Percentiles rank a stretch among this genome's conserved stretches.
These are phyloP conservation scores for Stereocaulon alpinum DNA, from an alignment of 495 filamentous ascomycete genomes.

Conservation along the genomic window DNA sequence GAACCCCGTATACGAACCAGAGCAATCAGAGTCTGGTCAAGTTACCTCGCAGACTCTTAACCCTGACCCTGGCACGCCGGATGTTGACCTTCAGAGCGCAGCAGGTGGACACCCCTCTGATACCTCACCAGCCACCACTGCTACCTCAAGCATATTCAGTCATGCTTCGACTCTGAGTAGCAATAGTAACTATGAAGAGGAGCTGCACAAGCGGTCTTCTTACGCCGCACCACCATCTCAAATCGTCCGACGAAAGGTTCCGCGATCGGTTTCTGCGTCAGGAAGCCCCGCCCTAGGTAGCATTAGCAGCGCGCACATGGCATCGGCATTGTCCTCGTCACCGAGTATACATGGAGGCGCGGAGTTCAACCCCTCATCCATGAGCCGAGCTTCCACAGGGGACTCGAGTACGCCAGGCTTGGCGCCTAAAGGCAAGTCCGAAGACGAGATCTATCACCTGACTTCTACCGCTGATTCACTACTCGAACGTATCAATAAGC, in stretches of 20 bases:
- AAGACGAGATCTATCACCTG: background rate
- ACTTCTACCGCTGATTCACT: background rate
- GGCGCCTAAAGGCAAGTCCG: background rate
- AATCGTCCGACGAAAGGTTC: background rate
- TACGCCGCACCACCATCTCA: background rate
- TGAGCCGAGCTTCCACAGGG: background rate
- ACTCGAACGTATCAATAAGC: constrained; percentile 1
- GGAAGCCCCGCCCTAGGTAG: background rate
- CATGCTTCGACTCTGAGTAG: constrained; percentile 6
- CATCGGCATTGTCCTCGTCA: background rate
- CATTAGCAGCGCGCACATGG: background rate
- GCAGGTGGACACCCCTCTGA: background rate
- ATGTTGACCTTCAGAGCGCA: background rate
- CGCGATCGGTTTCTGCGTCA: background rate
- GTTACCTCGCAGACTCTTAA: background rate
- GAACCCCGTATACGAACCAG: background rate
- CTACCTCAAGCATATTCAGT: constrained; percentile 12
- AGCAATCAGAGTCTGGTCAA: background rate
- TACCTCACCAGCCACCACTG: background rate
- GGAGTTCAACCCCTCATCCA: background rate
- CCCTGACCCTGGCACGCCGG: background rate
- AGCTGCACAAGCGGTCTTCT: background rate
- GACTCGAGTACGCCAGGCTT: background rate
- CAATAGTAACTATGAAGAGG: background rate
- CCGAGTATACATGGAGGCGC: background rate